A percentile compares a stretch with the other conserved stretches of the same genome.
phyloP scores from a whole-genome alignment of 177 flowering plant genomes.

The Telopea speciosissima region DNA sequence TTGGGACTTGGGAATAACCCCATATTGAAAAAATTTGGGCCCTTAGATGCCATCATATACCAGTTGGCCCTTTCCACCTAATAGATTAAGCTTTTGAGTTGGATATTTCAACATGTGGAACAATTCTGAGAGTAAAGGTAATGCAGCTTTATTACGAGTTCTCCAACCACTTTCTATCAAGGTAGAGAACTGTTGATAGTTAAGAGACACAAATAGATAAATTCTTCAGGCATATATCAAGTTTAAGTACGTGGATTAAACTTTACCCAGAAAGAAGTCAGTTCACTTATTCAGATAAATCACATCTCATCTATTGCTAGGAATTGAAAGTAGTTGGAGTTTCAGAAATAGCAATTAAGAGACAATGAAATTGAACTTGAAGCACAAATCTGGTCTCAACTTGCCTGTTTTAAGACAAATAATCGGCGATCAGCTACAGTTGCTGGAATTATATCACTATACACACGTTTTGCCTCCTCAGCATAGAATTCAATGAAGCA shows the following conservation, averaged over 20 bases:
- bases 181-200: neutral
- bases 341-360: too few species aligned
- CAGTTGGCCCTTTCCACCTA: too few species aligned
- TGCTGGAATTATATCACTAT: conserved; percentile 96
- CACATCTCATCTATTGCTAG: neutral
- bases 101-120: too few species aligned
- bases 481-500: conserved; percentile 85
- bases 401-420: conserved; percentile 85
- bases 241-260: neutral
- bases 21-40: too few species aligned
- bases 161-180: too few species aligned
- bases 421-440: conserved; percentile 74
- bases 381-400: neutral
- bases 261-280: neutral
- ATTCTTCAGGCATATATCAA: neutral
- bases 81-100: too few species aligned
- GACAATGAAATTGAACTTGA: neutral
- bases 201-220: neutral
- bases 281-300: neutral
- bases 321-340: neutral
- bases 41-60: too few species aligned
- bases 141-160: too few species aligned
- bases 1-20: too few species aligned
- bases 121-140: too few species aligned
- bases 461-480: conserved; percentile 93